A percentile compares a stretch with the other conserved stretches of the same genome.
Conservation (phyloP, 176 grass and related monocot species). For the Pontederia paniculata region DNA sequence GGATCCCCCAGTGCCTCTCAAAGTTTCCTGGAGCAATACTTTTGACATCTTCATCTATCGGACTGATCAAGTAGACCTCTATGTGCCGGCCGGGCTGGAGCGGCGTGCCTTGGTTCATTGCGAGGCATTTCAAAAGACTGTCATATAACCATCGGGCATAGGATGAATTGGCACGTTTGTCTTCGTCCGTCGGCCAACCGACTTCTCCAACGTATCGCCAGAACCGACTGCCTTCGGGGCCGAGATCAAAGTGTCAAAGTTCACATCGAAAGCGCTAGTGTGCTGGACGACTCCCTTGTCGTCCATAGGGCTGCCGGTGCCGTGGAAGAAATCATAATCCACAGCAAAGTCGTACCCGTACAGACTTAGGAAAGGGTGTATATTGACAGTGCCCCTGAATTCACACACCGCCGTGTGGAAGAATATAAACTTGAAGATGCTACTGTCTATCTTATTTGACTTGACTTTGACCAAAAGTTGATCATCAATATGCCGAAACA, state of each 20-base stretch:
- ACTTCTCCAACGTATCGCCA: slow-evolving; percentile 49
- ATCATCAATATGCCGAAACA: too few species aligned
- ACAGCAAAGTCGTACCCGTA: slow-evolving; percentile 47
- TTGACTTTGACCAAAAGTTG: too few species aligned
- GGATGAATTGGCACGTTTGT: slow-evolving; percentile 27
- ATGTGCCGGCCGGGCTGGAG: slow-evolving; percentile 41
- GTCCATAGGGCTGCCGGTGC: slow-evolving; percentile 28
- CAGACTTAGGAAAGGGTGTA: slow-evolving; percentile 81
- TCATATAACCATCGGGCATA: slow-evolving; percentile 34
- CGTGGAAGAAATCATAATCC: slow-evolving; percentile 77
- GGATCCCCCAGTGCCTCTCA: slow-evolving; percentile 71
- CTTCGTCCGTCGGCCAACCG: slow-evolving; percentile 64
- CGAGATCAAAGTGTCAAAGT: slow-evolving; percentile 60
- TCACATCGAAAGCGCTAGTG: slow-evolving; percentile 85
- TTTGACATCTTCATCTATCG: slow-evolving; percentile 71
- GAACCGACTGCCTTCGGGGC: slow-evolving; percentile 24
- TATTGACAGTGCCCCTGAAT: slow-evolving; percentile 73
- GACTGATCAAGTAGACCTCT: slow-evolving; percentile 67
- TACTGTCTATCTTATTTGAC: too few species aligned
- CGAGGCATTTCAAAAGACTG: slow-evolving; percentile 42
- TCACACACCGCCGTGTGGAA: too few species aligned
- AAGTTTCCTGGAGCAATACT: slow-evolving; percentile 58
- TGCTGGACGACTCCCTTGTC: slow-evolving; percentile 46
- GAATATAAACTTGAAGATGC: too few species aligned
- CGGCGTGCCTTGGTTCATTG: slow-evolving; percentile 39